Base-by-base conservation (phyloP, 495 filamentous ascomycete species). In the Penicillium atrosanguineum region DNA sequence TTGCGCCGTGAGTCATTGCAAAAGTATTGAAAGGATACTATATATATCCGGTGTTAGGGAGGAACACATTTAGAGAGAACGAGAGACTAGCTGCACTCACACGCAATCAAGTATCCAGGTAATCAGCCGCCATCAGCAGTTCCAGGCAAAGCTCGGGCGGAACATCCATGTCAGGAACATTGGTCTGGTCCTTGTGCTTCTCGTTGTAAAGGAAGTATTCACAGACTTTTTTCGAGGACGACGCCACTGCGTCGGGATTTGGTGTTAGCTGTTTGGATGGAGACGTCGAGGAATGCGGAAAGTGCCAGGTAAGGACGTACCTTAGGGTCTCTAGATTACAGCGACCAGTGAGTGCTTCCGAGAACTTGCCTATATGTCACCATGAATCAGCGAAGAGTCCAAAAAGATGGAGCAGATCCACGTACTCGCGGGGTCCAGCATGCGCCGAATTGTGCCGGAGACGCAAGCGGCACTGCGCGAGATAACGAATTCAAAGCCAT, bases 201-300 rank as follows among this genome's bases (percentile, higher is more conserved):
- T 95, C 81, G 68, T 88, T 87, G 74, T 93, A 96, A 57, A 89
- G 88, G 54, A 95, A 87, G 71, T 96, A 96, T 73, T 96, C 89
- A 68, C 84, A 90, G 36, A 96, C 87, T 70, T 91, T 91, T 93
- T 65, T 95, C 91, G 3, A 98, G 82, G 23, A 97, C 83, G 15
- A 87, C 62, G 42, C 86, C 90, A 65, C 90, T 96, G 59, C 25
- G 40, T 18, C 18, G 11, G 44, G 26, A 50, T 42, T n/a, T 28
- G 37, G 40, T 18, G 45, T 52, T 46, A 55, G 47, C n/a, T 21
- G 26, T 28, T 6, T 20, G 38, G 15, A 41, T 12, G n/a, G 23
- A 52, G 20, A 5, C 2, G 46, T 7, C 2, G 11, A 8, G 18
- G 14, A 34, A n/a, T 18, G 6, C 12, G 16, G 25, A 12, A 7